Base-by-base conservation (phyloP, 2,329 filamentous ascomycete genomes). In the Hypoxylon sp. region DNA sequence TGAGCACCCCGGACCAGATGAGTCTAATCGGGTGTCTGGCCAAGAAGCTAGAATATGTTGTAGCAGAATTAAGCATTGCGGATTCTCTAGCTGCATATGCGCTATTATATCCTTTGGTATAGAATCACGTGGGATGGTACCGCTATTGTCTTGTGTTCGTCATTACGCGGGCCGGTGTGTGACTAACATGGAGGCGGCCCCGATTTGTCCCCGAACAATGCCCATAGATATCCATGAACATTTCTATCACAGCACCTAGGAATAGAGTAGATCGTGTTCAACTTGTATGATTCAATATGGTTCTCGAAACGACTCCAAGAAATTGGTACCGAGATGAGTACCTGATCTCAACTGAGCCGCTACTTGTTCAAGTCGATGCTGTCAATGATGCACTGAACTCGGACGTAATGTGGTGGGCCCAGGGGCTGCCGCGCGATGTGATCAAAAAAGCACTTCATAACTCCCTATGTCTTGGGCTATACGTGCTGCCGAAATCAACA, bases 331-430 rank as follows among this genome's bases (percentile, higher is more conserved):
- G 82, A 47, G 83, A 85, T 70, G 82, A 84, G 62, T 91, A 88
- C 77, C 79, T 90, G 71, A 81, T 91, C 77, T 91, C 89, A 29
- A 91, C 88, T 39, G 85, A 91, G 74, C 84, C 84, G 31, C 75
- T 79, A 9, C 84, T 87, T 58, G 78, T 92, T 66, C 84, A 89
- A 58, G 79, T 86, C 24, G 77, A 82, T 37, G 84, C 84, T 35
- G 80, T 91, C 72, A 88, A 88, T 73, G 80, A 81, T 5, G 87
- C 86, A 22, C 86, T 91, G 70, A 82, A 76, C 14, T 85, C 85
- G 0, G 87, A 90, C 39, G 78, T 86, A 63, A 79, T 90, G 75
- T 90, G 89, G 82, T 91, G 90, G 88, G 85, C 87, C 22, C 83
- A 83, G 48, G 77, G 84, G 2, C 77, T 89, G 5, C 83, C 87